Evolutionary conservation across 108 stramenopile species (phyloP).

Genomic region (Poteriospumella lacustris): DNA sequence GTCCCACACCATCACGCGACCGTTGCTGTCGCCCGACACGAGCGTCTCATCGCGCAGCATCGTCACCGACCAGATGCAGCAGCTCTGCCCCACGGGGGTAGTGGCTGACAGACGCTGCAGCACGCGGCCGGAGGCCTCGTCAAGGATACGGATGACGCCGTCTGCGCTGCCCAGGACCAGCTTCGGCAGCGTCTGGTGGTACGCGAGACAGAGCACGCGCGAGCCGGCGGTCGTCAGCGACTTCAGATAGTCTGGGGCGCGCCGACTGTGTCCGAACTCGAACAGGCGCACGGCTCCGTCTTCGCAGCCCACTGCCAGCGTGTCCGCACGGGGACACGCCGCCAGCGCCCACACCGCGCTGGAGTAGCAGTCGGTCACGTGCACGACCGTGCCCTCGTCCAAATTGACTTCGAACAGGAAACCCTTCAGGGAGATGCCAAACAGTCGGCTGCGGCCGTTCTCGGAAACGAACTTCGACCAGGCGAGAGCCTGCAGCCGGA

Average conservation of each 20-base stretch:
- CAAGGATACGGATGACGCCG: conserved; percentile 73
- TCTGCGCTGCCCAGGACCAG: conserved; percentile 82
- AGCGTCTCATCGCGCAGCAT: conserved; percentile 67
- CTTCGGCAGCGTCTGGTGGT: conserved; percentile 60
- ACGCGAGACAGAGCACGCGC: conserved; percentile 73
- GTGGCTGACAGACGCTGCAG: conserved; percentile 78
- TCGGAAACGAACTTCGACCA: neutral
- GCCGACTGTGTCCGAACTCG: too few species aligned
- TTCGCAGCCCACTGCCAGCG: conserved; percentile 57
- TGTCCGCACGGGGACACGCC: conserved; percentile 17
- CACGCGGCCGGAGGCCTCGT: conserved; percentile 25
- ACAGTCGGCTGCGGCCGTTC: neutral
- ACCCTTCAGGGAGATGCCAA: conserved; percentile 18
- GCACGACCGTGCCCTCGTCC: neutral
- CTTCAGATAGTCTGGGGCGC: conserved; percentile 55
- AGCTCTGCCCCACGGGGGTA: conserved; percentile 61
- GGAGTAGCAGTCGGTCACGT: conserved; percentile 45
- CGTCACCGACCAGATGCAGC: conserved; percentile 76
- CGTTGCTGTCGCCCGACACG: conserved; percentile 77
- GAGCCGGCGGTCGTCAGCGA: conserved; percentile 68
- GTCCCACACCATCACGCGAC: conserved; percentile 85
- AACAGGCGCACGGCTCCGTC: conserved; percentile 74
- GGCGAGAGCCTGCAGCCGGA: neutral
- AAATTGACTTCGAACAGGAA: conserved; percentile 26
- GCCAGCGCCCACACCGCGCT: conserved; percentile 45